Percentiles rank a stretch among this genome's conserved stretches.
These are phyloP conservation scores for Cyberlindnera xylosilytica DNA, from an alignment of 805 yeast species.

Conservation along the genomic window DNA sequence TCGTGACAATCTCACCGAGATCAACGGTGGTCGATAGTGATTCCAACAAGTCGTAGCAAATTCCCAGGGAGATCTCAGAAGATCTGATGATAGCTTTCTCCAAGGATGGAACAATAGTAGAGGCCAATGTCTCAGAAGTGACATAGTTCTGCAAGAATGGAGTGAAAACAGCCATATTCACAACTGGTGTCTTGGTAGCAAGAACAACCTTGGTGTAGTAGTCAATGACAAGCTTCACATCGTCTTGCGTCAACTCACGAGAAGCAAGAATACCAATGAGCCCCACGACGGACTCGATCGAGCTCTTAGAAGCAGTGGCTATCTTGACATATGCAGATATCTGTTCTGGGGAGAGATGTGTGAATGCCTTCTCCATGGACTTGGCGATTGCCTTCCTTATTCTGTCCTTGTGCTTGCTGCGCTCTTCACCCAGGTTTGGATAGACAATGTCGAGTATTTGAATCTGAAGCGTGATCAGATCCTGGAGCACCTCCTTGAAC, in stretches of 20 bases:
- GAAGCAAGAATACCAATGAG: conserved; percentile 36
- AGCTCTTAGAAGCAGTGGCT: conserved; percentile 23
- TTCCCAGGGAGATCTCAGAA: conserved; percentile 63
- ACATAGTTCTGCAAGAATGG: conserved; percentile 44
- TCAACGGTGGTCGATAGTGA: conserved; percentile 35
- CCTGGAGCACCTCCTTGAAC: conserved; percentile 29
- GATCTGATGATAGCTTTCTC: conserved; percentile 77
- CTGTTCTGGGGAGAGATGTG: conserved; percentile 22
- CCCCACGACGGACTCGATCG: conserved; percentile 34
- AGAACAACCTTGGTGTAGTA: conserved; percentile 39
- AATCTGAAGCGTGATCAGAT: conserved; percentile 35
- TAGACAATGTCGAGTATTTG: conserved; percentile 25
- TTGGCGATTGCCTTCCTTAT: conserved; percentile 34
- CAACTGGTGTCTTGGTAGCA: conserved; percentile 42
- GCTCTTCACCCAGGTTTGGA: conserved; percentile 23
- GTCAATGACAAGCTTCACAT: conserved; percentile 23
- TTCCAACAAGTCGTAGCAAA: conserved; percentile 50
- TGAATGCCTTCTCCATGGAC: conserved; percentile 26
- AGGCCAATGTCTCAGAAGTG: conserved; percentile 34
- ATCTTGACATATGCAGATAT: conserved; percentile 15
- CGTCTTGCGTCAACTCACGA: conserved; percentile 21
- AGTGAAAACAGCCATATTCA: conserved; percentile 38
- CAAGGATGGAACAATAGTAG: conserved; percentile 51
- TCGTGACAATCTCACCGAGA: conserved; percentile 37
- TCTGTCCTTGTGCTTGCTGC: conserved; percentile 39